Percentiles rank a stretch among this genome's conserved stretches.
Evolutionary conservation across 2,329 filamentous ascomycete species (phyloP).

Genomic region (Fonsecaea pedrosoi): DNA sequence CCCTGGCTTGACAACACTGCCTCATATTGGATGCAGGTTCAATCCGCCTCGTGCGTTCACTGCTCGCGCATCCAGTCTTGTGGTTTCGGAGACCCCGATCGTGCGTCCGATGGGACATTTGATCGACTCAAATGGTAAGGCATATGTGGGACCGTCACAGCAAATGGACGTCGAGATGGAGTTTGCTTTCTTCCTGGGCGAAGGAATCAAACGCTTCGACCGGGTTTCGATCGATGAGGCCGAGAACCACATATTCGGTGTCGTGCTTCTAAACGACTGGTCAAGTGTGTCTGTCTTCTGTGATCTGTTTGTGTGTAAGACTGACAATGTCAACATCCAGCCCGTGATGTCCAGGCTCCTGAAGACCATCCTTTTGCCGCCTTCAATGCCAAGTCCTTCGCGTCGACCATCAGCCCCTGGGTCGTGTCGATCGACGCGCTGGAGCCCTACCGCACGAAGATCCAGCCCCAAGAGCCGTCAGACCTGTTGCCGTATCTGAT

Average conservation of each 20-base stretch:
- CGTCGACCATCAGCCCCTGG: constrained; percentile 21
- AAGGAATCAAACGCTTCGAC: constrained; percentile 67
- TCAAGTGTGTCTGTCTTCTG: constrained; percentile 49
- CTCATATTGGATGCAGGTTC: constrained; percentile 15
- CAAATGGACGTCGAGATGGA: constrained; percentile 80
- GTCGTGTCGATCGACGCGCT: constrained; percentile 23
- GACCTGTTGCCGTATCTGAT: constrained; percentile 16
- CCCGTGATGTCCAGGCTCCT: constrained; percentile 12
- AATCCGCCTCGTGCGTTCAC: constrained; percentile 20
- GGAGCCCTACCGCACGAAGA: constrained; percentile 4
- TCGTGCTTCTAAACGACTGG: constrained; percentile 86
- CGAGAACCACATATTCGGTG: constrained; percentile 74
- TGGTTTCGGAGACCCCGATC: constrained; percentile 17
- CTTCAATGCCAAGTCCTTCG: constrained; percentile 23
- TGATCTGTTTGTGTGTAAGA: background rate
- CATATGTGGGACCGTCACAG: constrained; percentile 61
- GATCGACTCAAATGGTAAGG: constrained; percentile 19
- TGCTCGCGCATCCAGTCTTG: constrained; percentile 18
- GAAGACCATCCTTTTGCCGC: constrained; percentile 21
- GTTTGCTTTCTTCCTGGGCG: constrained; percentile 74
- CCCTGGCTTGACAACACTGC: background rate
- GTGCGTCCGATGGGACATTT: constrained; percentile 20
- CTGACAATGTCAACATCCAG: background rate
- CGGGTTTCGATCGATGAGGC: constrained; percentile 68
- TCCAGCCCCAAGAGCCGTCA: constrained; percentile 17